These are phyloP conservation scores for Peltaster fructicola DNA, from an alignment of 2,329 filamentous ascomycete species.

Conservation along the genomic window DNA sequence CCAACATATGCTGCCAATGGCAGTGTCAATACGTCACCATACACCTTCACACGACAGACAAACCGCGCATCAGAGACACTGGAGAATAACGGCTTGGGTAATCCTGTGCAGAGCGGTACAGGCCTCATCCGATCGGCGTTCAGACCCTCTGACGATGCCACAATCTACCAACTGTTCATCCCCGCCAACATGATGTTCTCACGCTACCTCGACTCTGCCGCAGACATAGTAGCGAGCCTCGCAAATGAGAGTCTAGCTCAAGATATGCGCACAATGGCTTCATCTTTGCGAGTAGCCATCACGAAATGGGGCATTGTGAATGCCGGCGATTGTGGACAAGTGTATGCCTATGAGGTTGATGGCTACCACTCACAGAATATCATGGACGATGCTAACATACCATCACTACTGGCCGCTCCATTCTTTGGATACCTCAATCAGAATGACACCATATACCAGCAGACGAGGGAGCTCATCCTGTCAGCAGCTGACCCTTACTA, in stretches of 20 bases:
- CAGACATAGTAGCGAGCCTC: slow-evolving; percentile 35
- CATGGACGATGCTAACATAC: slow-evolving; percentile 59
- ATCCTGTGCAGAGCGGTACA: slow-evolving; percentile 30
- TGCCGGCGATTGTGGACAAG: slow-evolving; percentile 19
- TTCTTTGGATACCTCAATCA: slow-evolving; percentile 39
- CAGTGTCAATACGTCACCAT: slow-evolving; percentile 25
- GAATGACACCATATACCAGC: slow-evolving; percentile 25
- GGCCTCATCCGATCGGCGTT: slow-evolving; percentile 33
- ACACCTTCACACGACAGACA: slow-evolving; percentile 28
- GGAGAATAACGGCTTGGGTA: slow-evolving; percentile 35
- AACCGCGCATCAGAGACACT: slow-evolving; percentile 30
- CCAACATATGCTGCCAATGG: slow-evolving; percentile 32
- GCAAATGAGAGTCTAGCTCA: slow-evolving; percentile 32
- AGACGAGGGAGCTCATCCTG: slow-evolving; percentile 29
- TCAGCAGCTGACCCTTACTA: slow-evolving; percentile 31
- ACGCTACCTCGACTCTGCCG: slow-evolving; percentile 38
- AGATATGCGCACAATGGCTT: slow-evolving; percentile 39
- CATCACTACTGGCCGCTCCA: slow-evolving; percentile 46
- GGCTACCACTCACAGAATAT: slow-evolving; percentile 33
- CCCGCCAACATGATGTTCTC: slow-evolving; percentile 55
- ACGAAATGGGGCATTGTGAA: slow-evolving; percentile 25
- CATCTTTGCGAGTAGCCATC: slow-evolving; percentile 26
- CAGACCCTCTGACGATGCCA: slow-evolving; percentile 32
- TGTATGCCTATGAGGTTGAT: slow-evolving; percentile 33
- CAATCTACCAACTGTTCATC: slow-evolving; percentile 32